Conservation (phyloP, 1,284 basidiomycete genomes). For the Phellinidium pouzarii region DNA sequence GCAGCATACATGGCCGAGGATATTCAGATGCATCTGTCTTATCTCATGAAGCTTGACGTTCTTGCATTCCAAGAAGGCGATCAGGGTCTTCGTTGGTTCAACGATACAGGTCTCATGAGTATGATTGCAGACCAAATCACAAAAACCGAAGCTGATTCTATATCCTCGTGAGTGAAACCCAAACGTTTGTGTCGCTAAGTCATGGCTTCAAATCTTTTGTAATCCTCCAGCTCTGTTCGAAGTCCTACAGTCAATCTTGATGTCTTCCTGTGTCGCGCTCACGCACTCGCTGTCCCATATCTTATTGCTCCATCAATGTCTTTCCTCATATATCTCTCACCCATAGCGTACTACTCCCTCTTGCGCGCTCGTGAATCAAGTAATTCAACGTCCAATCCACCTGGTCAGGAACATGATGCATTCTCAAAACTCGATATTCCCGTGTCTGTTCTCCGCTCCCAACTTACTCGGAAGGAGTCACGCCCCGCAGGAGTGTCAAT, state of each 20-base stretch:
- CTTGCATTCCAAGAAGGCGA: slow-evolving; percentile 53
- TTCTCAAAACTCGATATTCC: slow-evolving; percentile 45
- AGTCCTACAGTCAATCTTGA: slow-evolving; percentile 48
- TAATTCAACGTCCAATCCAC: neutral
- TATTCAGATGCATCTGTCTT: slow-evolving; percentile 51
- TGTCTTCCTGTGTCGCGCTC: slow-evolving; percentile 55
- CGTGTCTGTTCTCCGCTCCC: slow-evolving; percentile 38
- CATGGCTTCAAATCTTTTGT: neutral
- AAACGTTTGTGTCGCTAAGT: neutral
- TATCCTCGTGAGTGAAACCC: slow-evolving; percentile 43
- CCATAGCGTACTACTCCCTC: slow-evolving; percentile 57
- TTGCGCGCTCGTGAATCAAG: slow-evolving; percentile 31
- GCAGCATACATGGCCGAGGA: slow-evolving; percentile 41
- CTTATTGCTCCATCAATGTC: slow-evolving; percentile 59
- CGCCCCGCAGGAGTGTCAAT: slow-evolving; percentile 43
- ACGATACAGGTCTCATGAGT: slow-evolving; percentile 49
- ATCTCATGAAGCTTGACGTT: slow-evolving; percentile 64
- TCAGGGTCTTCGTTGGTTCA: slow-evolving; percentile 68
- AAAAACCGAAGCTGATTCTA: slow-evolving; percentile 42
- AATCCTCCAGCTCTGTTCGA: neutral
- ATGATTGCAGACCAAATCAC: slow-evolving; percentile 44
- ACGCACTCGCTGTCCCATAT: slow-evolving; percentile 63
- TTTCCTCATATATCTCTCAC: slow-evolving; percentile 64
- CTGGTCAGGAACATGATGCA: slow-evolving; percentile 12
- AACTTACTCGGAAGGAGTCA: slow-evolving; percentile 32